Evolutionary conservation across 1,284 basidiomycete species (phyloP).

Genomic region (Apiotrichum brassicae): DNA sequence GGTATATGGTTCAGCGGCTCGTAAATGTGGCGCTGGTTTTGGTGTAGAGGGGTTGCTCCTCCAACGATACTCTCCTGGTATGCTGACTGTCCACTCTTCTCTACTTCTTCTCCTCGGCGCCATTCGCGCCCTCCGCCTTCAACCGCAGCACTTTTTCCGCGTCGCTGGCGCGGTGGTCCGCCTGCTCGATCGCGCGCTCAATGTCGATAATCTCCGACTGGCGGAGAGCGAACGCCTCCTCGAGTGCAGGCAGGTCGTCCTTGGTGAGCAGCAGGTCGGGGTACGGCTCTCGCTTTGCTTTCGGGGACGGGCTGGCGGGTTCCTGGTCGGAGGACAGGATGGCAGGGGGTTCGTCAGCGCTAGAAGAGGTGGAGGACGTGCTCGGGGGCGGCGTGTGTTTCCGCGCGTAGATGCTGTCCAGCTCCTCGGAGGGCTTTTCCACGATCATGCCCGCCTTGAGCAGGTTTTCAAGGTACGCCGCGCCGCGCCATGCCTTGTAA

Average conservation of each 20-base stretch:
- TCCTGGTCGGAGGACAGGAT: neutral
- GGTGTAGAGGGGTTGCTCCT: neutral
- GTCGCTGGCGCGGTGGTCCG: slow-evolving; percentile 31
- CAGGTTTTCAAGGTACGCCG: slow-evolving; percentile 36
- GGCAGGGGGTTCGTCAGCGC: neutral
- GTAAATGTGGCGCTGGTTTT: no score
- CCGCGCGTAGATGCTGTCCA: slow-evolving; percentile 28
- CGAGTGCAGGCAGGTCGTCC: slow-evolving; percentile 37
- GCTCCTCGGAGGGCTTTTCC: slow-evolving; percentile 24
- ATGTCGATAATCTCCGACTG: slow-evolving; percentile 45
- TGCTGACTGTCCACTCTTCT: no score
- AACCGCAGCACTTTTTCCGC: slow-evolving; percentile 13
- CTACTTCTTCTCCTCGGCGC: neutral
- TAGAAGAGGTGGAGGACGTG: neutral
- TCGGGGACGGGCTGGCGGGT: neutral
- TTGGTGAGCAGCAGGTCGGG: slow-evolving; percentile 22
- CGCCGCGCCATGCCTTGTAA: slow-evolving; percentile 47
- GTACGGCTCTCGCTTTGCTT: slow-evolving; percentile 1
- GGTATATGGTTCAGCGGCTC: no score
- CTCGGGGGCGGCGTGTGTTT: neutral
- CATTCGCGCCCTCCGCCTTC: slow-evolving; percentile 9
- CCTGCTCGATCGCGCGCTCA: slow-evolving; percentile 47
- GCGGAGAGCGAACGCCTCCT: slow-evolving; percentile 36
- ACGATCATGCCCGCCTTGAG: slow-evolving; percentile 39
- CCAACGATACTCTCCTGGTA: no score